Percentiles rank a stretch among this genome's conserved stretches.
Evolutionary conservation across 2,329 filamentous ascomycete species (phyloP).

Genomic region (Cytospora leucostoma): DNA sequence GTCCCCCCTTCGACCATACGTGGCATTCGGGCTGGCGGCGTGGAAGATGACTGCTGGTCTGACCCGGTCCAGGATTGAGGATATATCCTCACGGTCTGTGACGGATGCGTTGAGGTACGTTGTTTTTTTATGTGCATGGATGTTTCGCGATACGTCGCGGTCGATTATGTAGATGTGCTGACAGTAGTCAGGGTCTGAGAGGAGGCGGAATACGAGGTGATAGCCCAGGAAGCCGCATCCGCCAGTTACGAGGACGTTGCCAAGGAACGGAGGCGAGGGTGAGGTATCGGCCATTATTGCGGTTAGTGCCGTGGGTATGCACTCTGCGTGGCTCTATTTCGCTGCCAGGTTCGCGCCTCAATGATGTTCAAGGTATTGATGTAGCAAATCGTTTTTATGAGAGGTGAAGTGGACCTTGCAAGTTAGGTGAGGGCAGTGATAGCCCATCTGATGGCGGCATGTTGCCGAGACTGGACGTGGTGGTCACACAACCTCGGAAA

Average conservation of each 20-base stretch:
- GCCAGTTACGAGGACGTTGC: slow-evolving; percentile 35
- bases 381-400: too few relatives aligned
- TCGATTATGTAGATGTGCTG: slow-evolving; percentile 36
- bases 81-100: slow-evolving; percentile 29
- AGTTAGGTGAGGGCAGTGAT: too few relatives aligned
- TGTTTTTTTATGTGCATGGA: slow-evolving; percentile 28
- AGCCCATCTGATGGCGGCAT: too few relatives aligned
- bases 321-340: not conserved
- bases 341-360: too few relatives aligned
- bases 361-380: too few relatives aligned
- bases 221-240: slow-evolving; percentile 40
- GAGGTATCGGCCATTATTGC: not conserved
- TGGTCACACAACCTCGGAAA: too few relatives aligned
- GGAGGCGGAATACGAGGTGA: slow-evolving; percentile 36
- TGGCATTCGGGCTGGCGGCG: slow-evolving; percentile 36
- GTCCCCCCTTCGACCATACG: slow-evolving; percentile 28
- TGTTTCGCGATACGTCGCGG: slow-evolving; percentile 32
- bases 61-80: slow-evolving; percentile 30
- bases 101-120: slow-evolving; percentile 36
- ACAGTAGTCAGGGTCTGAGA: slow-evolving; percentile 30
- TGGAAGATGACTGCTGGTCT: slow-evolving; percentile 38
- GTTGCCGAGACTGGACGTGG: too few relatives aligned
- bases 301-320: not conserved
- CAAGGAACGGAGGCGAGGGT: slow-evolving; percentile 18
- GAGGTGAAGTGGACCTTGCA: too few relatives aligned